Percentiles rank a stretch among this genome's conserved stretches.
phyloP scores from a whole-genome alignment of 2,329 filamentous ascomycete species.

The Colletotrichum sp. region DNA sequence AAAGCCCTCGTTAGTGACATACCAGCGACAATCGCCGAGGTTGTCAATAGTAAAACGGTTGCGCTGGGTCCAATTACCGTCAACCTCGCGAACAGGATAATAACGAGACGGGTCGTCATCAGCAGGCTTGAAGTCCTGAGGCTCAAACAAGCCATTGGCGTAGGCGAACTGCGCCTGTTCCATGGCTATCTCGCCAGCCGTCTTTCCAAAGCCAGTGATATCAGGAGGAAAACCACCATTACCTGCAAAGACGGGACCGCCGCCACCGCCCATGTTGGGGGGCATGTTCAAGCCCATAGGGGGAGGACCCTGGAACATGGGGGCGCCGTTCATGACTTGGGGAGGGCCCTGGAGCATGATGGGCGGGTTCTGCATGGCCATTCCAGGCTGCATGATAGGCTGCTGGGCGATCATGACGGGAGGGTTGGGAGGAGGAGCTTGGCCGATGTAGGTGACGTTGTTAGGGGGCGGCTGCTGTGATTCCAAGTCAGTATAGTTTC shows the following conservation, averaged over 20 bases:
- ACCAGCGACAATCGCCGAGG: conserved; percentile 64
- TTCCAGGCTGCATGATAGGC: conserved; percentile 30
- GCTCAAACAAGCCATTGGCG: conserved; percentile 55
- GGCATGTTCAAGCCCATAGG: conserved; percentile 12
- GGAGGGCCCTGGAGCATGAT: conserved; percentile 36
- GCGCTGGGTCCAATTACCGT: conserved; percentile 64
- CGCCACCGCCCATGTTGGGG: background rate
- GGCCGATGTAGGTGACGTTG: conserved; percentile 29
- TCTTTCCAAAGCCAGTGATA: conserved; percentile 57
- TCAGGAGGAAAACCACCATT: conserved; percentile 49
- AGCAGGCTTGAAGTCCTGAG: conserved; percentile 67
- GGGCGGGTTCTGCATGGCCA: background rate
- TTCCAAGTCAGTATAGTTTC: conserved; percentile 19
- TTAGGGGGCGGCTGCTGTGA: conserved; percentile 32
- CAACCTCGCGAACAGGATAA: conserved; percentile 66
- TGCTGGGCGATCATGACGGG: conserved; percentile 38
- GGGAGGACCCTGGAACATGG: conserved; percentile 5
- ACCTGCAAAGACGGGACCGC: conserved; percentile 34
- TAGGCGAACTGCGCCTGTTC: conserved; percentile 55
- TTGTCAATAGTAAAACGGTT: conserved; percentile 65
- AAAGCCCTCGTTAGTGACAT: conserved; percentile 58
- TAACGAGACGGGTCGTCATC: conserved; percentile 65
- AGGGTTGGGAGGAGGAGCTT: conserved; percentile 26
- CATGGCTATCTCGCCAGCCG: conserved; percentile 49
- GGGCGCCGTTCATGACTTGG: conserved; percentile 1